Base-by-base conservation (phyloP, 371 early-diverging fungal species). In the Dipsacomyces acuminosporus region DNA sequence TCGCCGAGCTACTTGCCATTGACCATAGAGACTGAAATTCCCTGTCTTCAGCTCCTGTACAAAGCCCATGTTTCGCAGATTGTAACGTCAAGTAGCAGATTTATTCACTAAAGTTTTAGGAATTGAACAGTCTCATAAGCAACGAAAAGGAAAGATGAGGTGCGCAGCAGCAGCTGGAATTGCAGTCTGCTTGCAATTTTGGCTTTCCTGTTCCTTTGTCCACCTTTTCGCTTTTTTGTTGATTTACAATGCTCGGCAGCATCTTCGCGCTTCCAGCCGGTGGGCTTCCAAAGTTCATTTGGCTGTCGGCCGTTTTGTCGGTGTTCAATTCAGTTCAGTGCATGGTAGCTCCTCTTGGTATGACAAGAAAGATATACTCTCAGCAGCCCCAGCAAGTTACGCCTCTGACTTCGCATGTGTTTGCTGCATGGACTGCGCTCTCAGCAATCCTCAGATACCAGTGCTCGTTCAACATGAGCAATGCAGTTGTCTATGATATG, bases 371-470 rank as follows among this genome's bases (percentile, higher is more conserved):
- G 21, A 65, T 73, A 21, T 73, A 73, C 54, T 67, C 58, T 24
- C 56, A 51, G 33, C 57, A 72, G 60, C 71, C 64, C 7, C 51
- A 73, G 35, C 73, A 73, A 40, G 73, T 73, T 26, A 72, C 73
- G 19, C 59, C 58, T 17, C 62, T 73, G 48, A 60, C 72, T 8
- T 73, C 73, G 22, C 73, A 73, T 34, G 44, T 72, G 24, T 73
- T 73, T 57, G 73, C 72, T 3, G 64, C 73, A n/a, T 73, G 73
- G 73, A 73, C 73, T 0, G 61, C 69, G 23, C 61, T 73, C 23
- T 73, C 73, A 33, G 73, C 73, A 0, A 38, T 73, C 8, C 45
- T 73, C 45, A 59, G 73, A 20, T 73, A 73, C 56, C 48, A 73
- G 58, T 73, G 73, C 47, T 66, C 73, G 15, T 72, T 54, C 49